phyloP scores from a whole-genome alignment of 2,329 filamentous ascomycete species.

The Fusarium sp. region DNA sequence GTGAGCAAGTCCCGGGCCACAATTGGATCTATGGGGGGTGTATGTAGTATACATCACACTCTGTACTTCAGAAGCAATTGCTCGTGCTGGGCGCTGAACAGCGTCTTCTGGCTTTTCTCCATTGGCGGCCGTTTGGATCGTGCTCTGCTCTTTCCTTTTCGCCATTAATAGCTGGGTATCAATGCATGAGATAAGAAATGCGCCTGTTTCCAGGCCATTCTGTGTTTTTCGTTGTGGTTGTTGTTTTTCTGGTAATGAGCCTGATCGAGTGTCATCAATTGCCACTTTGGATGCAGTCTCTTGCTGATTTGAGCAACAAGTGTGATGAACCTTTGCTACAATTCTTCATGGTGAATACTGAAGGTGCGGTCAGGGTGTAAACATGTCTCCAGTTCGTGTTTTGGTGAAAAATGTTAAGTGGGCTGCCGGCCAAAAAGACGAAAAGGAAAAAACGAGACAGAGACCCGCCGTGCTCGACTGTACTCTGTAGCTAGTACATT shows the following conservation, averaged over 20 bases:
- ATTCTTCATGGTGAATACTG: neutral
- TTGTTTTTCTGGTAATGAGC: neutral
- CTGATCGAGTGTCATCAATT: neutral
- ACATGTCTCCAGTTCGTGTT: conserved; percentile 32
- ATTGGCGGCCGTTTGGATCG: conserved; percentile 20
- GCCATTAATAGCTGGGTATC: conserved; percentile 17
- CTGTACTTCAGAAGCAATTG: conserved; percentile 25
- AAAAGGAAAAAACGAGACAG: conserved; percentile 33
- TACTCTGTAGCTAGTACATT: conserved; percentile 38
- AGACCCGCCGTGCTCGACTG: conserved; percentile 38
- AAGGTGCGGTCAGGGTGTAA: conserved; percentile 31
- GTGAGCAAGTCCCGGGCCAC: conserved; percentile 34
- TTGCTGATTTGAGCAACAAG: neutral
- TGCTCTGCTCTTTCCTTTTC: conserved; percentile 20
- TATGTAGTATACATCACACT: conserved; percentile 29
- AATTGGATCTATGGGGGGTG: conserved; percentile 30
- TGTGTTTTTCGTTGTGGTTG: neutral
- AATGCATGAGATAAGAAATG: conserved; percentile 22
- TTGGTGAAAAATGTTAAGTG: conserved; percentile 37
- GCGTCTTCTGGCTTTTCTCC: conserved; percentile 24
- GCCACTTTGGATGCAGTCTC: neutral
- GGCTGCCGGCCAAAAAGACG: conserved; percentile 27
- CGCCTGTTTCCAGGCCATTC: neutral
- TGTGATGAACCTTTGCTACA: neutral
- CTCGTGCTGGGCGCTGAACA: conserved; percentile 33